Base-by-base conservation (phyloP, 2,329 filamentous ascomycete genomes). In the Uncinocarpus reesii region DNA sequence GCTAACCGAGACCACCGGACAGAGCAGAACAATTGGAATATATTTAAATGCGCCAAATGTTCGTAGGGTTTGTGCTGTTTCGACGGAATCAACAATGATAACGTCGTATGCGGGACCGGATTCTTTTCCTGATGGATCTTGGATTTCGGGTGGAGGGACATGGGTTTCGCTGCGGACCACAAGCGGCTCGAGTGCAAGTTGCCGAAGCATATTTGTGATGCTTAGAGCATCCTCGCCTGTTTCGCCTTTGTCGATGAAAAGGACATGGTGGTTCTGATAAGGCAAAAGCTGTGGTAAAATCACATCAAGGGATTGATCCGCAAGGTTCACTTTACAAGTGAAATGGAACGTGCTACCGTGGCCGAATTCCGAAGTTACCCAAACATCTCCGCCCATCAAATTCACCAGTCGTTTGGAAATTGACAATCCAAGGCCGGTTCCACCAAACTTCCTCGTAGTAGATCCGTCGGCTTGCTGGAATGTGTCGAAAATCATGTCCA, bases 401-500 rank as follows among this genome's bases (percentile, higher is more conserved):
- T 89, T 95, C 48, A 96, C 90, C 24, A 96, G 77, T 57, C 89
- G 80, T 71, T 94, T 93, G 23, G 90, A 96, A 61, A 96, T 96
- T 13, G 90, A 95, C 21, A 96, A 71, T 56, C 90, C 90, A 7
- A 96, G 78, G 57, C 90, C 90, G 5, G 92, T 96, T 58, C 90
- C 90, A 59, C 90, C 90, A 64, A 96, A 96, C 64, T 93, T 92
- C 58, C 89, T 80, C 1, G 90, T 96, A 65, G 93, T 96, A 28
- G 89, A 95, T 31, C 90, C 90, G 64, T 96, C 92, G 16, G 92
- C 92, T 71, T 96, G 92, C 66, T 95, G 90, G 80, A 96, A 96
- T 0, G 90, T 96, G 69, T 96, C 92, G 68, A 98, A 96, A 62
- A 98, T 96, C 56, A 96, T 75, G 62, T 95, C 88, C 46, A 96